Evolutionary conservation across 2,329 filamentous ascomycete species (phyloP), one percentile per base, ranked within the genome.

Genomic region (Pseudogymnoascus sp.): DNA sequence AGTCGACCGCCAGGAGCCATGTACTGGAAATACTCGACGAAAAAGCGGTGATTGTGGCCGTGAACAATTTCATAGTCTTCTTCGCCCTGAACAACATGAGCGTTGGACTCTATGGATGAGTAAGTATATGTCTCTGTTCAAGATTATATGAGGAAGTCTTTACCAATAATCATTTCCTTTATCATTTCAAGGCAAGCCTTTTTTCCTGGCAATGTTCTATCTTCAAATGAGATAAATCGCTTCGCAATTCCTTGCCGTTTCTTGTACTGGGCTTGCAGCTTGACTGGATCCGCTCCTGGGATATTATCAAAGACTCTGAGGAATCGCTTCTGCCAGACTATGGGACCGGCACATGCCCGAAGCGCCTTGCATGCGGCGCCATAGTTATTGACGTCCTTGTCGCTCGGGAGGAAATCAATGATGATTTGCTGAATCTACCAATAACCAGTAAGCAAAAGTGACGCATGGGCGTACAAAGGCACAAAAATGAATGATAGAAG

Each of bases 251-350:
- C 76, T 71, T 80, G 80, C 46, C 71, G 50, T 7, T 68, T 70
- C 64, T 72, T 75, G 63, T 72, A 72, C 37, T 67, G 67, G 11
- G 60, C 21, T 4, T 53, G 62, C 19, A 78, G 67, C 6, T 74
- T 67, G 7, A 66, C 59, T 61, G 64, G 75, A 73, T 62, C 63
- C 50, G 62, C 61, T 60, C 50, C 70, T 44, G 26, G 56, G 61
- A 59, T 67, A 40, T 21, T 77, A 33, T 81, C 80, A 66, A 77
- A 84, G 26, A 63, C 71, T 21, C 71, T 63, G 13, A 73, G 68
- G 67, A 80, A 83, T 17, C 72, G 74, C 38, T 69, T 66, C 37
- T 77, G 76, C 81, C 81, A 84, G 68, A 82, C 79, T 6, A 75
- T 77, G 23, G 67, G 63, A 9, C 73, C 67, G 62, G 82, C 70